Percentiles rank a stretch among this genome's conserved stretches.
Conservation (phyloP, 2,329 filamentous ascomycete genomes). For the Cercospora nicotianae region DNA sequence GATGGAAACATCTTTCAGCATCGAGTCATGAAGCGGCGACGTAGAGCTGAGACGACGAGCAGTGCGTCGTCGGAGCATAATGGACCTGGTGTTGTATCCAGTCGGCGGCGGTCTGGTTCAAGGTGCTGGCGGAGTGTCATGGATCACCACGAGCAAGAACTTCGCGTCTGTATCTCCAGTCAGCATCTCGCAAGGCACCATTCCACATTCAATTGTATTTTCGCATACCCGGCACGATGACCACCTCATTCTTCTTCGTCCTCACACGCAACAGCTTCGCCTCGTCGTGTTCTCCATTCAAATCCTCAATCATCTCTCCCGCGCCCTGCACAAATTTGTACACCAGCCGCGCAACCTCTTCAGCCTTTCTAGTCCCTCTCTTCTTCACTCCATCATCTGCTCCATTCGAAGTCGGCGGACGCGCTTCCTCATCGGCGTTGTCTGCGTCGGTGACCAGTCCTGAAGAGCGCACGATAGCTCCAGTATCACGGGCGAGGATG, state of each 20-base stretch:
- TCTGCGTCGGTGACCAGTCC: constrained; percentile 65
- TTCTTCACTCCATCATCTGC: constrained; percentile 37
- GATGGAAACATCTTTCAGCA: too few species aligned
- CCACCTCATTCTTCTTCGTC: constrained; percentile 82
- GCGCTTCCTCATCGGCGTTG: constrained; percentile 45
- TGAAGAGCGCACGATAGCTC: constrained; percentile 72
- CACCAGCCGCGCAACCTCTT: constrained; percentile 73
- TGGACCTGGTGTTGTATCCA: neutral
- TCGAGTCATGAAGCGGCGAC: too few species aligned
- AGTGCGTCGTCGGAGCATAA: neutral
- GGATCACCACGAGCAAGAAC: constrained; percentile 75
- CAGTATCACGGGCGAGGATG: constrained; percentile 69
- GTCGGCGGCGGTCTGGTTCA: constrained; percentile 40
- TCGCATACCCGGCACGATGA: constrained; percentile 67
- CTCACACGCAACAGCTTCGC: constrained; percentile 72
- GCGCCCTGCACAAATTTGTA: constrained; percentile 73
- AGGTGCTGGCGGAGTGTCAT: constrained; percentile 70
- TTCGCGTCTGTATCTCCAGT: constrained; percentile 57
- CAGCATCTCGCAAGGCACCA: neutral
- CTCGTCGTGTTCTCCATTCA: constrained; percentile 77
- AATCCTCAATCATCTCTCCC: constrained; percentile 66
- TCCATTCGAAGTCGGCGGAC: constrained; percentile 34
- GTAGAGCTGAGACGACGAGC: neutral
- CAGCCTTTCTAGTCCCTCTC: constrained; percentile 51
- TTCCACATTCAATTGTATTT: neutral